Evolutionary conservation across 257 asterid genomes (phyloP).

Genomic region (Apocynum venetum): DNA sequence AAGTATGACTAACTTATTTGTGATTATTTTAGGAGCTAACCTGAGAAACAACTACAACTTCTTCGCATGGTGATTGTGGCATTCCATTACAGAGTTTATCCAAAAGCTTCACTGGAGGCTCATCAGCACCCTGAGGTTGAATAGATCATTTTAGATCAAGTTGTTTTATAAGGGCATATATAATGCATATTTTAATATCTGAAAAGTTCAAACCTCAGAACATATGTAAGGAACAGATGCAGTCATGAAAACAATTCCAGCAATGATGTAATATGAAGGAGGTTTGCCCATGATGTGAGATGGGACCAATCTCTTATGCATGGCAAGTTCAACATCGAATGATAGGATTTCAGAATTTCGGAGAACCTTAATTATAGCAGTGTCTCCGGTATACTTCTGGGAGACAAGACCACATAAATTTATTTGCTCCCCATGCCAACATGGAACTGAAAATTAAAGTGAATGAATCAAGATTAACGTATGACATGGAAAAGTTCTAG

Average conservation of each 20-base stretch:
- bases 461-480: neutral
- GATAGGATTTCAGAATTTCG: slow-evolving; percentile 56
- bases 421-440: slow-evolving; percentile 95
- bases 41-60: slow-evolving; percentile 93
- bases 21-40: slow-evolving; percentile 21
- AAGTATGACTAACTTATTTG: too few species aligned
- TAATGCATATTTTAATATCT: too few species aligned
- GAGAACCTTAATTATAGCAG: slow-evolving; percentile 66
- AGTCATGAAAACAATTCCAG: slow-evolving; percentile 80
- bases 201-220: slow-evolving; percentile 52
- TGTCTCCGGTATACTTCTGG: slow-evolving; percentile 86
- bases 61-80: slow-evolving; percentile 76
- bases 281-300: slow-evolving; percentile 91
- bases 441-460: slow-evolving; percentile 73
- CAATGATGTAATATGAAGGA: slow-evolving; percentile 84
- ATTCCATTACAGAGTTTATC: slow-evolving; percentile 83
- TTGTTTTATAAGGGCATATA: too few species aligned
- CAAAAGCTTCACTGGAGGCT: slow-evolving; percentile 90
- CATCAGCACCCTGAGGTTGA: slow-evolving; percentile 14
- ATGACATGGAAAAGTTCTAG: too few species aligned
- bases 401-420: slow-evolving; percentile 88
- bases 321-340: slow-evolving; percentile 56
- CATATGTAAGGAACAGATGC: slow-evolving; percentile 90
- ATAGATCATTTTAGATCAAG: too few species aligned
- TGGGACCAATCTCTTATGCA: slow-evolving; percentile 74